phyloP scores from a whole-genome alignment of 129 eudicot species.

The Dittrichia graveolens region DNA sequence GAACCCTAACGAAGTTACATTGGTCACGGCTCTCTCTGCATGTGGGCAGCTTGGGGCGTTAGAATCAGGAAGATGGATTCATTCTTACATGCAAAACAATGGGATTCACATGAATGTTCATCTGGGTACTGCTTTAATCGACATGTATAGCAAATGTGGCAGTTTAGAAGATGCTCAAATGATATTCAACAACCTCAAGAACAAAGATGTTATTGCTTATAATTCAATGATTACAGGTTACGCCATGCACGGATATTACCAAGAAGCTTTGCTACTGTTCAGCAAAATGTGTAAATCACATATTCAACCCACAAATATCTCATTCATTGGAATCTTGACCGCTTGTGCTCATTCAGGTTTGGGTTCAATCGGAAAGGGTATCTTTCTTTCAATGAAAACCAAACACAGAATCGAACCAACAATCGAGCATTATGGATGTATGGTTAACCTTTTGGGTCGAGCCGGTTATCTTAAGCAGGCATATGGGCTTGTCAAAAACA shows the following conservation, averaged over 20 bases:
- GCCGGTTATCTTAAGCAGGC: conserved; percentile 75
- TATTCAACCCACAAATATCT: conserved; percentile 52
- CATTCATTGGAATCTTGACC: conserved; percentile 71
- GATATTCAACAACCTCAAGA: conserved; percentile 52
- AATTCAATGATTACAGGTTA: conserved; percentile 84
- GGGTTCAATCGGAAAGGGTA: conserved; percentile 53
- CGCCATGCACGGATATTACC: conserved; percentile 66
- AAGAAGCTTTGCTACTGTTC: conserved; percentile 58
- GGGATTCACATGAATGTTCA: conserved; percentile 41
- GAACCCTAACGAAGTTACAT: conserved; percentile 62
- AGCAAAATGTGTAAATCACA: conserved; percentile 38
- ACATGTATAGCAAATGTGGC: conserved; percentile 88
- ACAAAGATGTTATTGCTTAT: conserved; percentile 62
- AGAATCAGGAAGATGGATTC: conserved; percentile 80
- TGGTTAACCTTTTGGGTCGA: conserved; percentile 89
- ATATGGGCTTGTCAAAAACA: conserved; percentile 51
- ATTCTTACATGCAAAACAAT: conserved; percentile 50
- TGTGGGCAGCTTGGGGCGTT: conserved; percentile 81
- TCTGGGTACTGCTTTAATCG: conserved; percentile 72
- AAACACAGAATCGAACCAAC: conserved; percentile 51
- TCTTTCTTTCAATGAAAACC: conserved; percentile 53
- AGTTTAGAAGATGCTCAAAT: conserved; percentile 59
- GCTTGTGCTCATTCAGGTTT: conserved; percentile 86
- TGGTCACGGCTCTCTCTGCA: conserved; percentile 66
- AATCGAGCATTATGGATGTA: conserved; percentile 85